Conservation (phyloP, 1,284 basidiomycete species). For the Tremellales sp. region DNA sequence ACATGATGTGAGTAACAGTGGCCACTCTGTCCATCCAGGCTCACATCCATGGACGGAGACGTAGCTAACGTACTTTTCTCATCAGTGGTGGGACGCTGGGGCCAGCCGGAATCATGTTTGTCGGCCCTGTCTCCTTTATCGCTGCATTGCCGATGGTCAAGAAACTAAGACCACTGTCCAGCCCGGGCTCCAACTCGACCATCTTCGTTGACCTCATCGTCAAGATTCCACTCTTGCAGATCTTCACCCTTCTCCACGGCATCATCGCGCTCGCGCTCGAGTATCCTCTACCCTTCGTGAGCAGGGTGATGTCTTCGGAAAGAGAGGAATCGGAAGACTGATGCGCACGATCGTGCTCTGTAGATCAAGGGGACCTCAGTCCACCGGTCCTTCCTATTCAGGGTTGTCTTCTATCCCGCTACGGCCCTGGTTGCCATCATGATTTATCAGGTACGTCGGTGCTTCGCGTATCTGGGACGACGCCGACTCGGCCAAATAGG, state of each 20-base stretch:
- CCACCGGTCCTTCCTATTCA: conserved; percentile 62
- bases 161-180: not conserved
- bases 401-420: conserved; percentile 61
- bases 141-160: not conserved
- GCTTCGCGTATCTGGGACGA: not conserved
- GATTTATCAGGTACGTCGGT: conserved; percentile 64
- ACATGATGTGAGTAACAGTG: conserved; percentile 69
- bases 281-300: conserved; percentile 25
- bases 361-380: conserved; percentile 56
- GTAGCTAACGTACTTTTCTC: not conserved
- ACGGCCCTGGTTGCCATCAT: conserved; percentile 65
- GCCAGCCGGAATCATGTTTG: conserved; percentile 27
- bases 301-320: not conserved
- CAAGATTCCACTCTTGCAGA: conserved; percentile 66
- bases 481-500: conserved; percentile 6
- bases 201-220: conserved; percentile 69
- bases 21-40: not conserved
- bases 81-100: conserved; percentile 26
- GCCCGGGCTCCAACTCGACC: conserved; percentile 60
- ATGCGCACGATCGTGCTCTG: not conserved
- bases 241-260: conserved; percentile 60
- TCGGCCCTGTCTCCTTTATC: not conserved
- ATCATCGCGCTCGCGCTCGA: conserved; percentile 62
- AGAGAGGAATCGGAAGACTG: conserved; percentile 1
- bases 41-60: not conserved